Conservation (phyloP, 805 yeast genomes). For the Isabelozyma heimii region DNA sequence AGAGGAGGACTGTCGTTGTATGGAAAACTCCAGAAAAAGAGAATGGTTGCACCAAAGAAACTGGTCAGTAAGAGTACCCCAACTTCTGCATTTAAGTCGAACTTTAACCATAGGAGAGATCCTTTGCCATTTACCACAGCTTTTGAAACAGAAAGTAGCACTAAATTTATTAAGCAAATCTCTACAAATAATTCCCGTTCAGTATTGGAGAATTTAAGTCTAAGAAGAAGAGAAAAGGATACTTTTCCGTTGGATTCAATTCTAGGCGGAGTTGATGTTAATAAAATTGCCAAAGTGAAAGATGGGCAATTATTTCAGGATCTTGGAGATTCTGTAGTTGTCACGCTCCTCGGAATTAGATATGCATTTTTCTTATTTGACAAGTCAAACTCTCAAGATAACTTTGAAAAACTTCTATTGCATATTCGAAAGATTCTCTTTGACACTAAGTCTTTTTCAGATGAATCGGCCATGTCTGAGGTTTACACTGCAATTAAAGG, state of each 20-base stretch:
- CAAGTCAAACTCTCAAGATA: conserved; percentile 13
- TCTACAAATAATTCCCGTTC: neutral
- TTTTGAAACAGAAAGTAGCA: conserved; percentile 33
- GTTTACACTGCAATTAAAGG: conserved; percentile 16
- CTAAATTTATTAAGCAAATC: conserved; percentile 7
- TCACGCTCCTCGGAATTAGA: conserved; percentile 14
- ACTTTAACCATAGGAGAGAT: conserved; percentile 9
- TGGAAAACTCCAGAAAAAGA: neutral
- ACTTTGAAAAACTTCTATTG: conserved; percentile 13
- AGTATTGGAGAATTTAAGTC: neutral
- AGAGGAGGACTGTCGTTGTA: neutral
- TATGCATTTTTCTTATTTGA: conserved; percentile 25
- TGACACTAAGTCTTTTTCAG: conserved; percentile 4
- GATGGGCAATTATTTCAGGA: conserved; percentile 9
- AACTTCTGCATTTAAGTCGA: neutral
- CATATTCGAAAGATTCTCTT: conserved; percentile 14
- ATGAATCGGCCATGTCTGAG: conserved; percentile 5
- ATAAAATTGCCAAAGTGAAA: conserved; percentile 10
- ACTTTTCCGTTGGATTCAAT: conserved; percentile 5
- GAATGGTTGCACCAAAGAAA: neutral
- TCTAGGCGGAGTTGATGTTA: conserved; percentile 11
- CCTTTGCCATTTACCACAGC: conserved; percentile 28
- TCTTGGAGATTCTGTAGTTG: neutral
- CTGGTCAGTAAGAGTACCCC: neutral
- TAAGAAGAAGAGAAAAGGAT: neutral